Percentiles rank a stretch among this genome's conserved stretches.
Evolutionary conservation across 352 stramenopile species (phyloP).

Genomic region (Phytophthora vignae): DNA sequence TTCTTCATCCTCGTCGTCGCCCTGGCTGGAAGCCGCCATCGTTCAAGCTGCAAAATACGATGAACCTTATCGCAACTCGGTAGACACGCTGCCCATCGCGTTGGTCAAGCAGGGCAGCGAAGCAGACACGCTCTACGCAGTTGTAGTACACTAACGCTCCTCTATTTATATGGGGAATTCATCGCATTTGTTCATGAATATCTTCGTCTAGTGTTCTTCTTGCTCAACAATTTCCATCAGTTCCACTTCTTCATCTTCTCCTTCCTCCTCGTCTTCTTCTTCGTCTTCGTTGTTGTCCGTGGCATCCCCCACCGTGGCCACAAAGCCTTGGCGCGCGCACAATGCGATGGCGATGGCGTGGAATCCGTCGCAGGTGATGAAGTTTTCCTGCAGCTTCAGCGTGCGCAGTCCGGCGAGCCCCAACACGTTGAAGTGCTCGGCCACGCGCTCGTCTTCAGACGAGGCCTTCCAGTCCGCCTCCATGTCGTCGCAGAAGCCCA

Average conservation of each 20-base stretch:
- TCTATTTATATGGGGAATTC: slow-evolving; percentile 32
- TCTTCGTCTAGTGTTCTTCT: slow-evolving; percentile 19
- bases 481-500: slow-evolving; percentile 16
- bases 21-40: slow-evolving; percentile 30
- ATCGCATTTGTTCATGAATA: slow-evolving; percentile 32
- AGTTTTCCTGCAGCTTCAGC: slow-evolving; percentile 68
- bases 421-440: slow-evolving; percentile 11
- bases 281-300: slow-evolving; percentile 1
- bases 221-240: slow-evolving; percentile 15
- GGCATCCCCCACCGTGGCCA: slow-evolving; percentile 19
- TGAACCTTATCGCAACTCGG: slow-evolving; percentile 9
- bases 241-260: slow-evolving; percentile 26
- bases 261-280: slow-evolving; percentile 13
- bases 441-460: slow-evolving; percentile 5
- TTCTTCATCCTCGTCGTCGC: slow-evolving; percentile 51
- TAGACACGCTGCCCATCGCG: slow-evolving; percentile 18
- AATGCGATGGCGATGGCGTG: slow-evolving; percentile 62
- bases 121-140: not conserved
- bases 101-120: not conserved
- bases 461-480: slow-evolving; percentile 7
- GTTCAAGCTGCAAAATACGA: not conserved
- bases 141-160: slow-evolving; percentile 6
- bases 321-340: slow-evolving; percentile 33
- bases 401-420: slow-evolving; percentile 35
- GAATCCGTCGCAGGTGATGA: slow-evolving; percentile 71